Base-by-base conservation (phyloP, 768 basidiomycete genomes). In the Paxillus ammoniavirescens region DNA sequence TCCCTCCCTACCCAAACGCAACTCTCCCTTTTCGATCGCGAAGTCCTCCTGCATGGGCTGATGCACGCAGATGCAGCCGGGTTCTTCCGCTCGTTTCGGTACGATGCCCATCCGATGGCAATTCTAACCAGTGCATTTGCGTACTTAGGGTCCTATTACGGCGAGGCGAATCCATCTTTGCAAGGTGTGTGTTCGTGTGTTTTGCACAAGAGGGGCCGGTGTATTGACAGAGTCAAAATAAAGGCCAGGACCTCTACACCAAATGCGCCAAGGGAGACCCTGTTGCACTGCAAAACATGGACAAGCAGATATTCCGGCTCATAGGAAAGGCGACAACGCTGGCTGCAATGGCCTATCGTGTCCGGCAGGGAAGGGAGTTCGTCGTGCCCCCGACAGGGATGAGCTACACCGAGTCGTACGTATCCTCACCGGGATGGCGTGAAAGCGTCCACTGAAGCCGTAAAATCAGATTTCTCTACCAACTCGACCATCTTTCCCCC, bases 271-370 rank as follows among this genome's bases (percentile, higher is more conserved):
- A 79, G 57, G 86, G 85, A 7, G 80, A 86, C 66, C 67, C 74
- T 28, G 77, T 66, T 0, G 91, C 90, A 3, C 78, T 95, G 6
- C 84, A 78, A 26, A 76, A 82, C 43, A 91, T 96, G 87, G 93
- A 95, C 70, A 92, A 91, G 75, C 93, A 95, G 69, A 93, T 95
- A 41, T 93, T 86, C 67, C 77, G 92, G 59, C 72, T 94, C 5
- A 89, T 93, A 49, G 93, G 93, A 41, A 95, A 94, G 66, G 86
- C 89, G 8, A 92, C 89, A 5, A 93, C 91, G 0, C 76, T 95
- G 38, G 93, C 93, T 56, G 91, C 93, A 82, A 94, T 95, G 92
- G 93, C 93, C 0, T 96, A 94, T 69, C 91, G 93, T 30, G 82
- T 95, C 33, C 87, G 93, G 38, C 91, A 93, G 74, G 93, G 93